Percentiles rank a stretch among this genome's conserved stretches.
phyloP scores from a whole-genome alignment of 2,329 filamentous ascomycete species.

The Penicillium sp. region DNA sequence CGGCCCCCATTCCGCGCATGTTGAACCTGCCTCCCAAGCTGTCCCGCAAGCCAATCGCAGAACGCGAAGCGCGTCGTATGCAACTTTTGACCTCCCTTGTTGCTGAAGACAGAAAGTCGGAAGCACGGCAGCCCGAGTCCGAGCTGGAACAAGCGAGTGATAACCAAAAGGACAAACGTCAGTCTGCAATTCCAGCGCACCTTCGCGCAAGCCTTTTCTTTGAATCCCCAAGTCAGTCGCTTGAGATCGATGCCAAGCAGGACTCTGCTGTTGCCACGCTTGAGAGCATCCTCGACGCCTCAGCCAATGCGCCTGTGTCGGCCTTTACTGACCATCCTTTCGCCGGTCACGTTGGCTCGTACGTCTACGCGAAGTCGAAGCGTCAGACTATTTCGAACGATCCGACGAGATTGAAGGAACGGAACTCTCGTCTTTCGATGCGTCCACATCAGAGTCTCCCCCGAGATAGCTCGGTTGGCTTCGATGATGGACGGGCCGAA shows the following conservation, averaged over 20 bases:
- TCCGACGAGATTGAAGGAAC: constrained; percentile 25
- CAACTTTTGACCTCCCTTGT: constrained; percentile 65
- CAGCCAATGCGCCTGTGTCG: constrained; percentile 76
- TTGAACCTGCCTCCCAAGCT: constrained; percentile 85
- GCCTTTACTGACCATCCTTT: constrained; percentile 89
- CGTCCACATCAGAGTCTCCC: constrained; percentile 15
- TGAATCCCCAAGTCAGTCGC: constrained; percentile 58
- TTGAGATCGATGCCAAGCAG: constrained; percentile 57
- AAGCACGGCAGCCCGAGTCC: constrained; percentile 40
- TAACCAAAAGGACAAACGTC: constrained; percentile 20
- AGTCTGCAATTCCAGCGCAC: constrained; percentile 67
- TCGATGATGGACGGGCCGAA: constrained; percentile 16
- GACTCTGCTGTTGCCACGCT: constrained; percentile 84
- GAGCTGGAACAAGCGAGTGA: constrained; percentile 17
- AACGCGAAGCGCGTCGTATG: constrained; percentile 66
- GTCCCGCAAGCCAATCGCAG: constrained; percentile 63
- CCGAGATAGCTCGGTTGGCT: not conserved
- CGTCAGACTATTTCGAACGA: constrained; percentile 25
- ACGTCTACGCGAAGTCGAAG: constrained; percentile 61
- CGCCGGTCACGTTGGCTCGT: constrained; percentile 66
- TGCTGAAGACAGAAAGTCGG: constrained; percentile 50
- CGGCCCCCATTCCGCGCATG: constrained; percentile 88
- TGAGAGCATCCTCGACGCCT: constrained; percentile 87
- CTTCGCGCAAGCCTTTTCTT: constrained; percentile 90
- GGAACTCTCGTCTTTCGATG: constrained; percentile 29